Conservation (phyloP, 164 flowering plant species). For the Umbellularia californica region DNA sequence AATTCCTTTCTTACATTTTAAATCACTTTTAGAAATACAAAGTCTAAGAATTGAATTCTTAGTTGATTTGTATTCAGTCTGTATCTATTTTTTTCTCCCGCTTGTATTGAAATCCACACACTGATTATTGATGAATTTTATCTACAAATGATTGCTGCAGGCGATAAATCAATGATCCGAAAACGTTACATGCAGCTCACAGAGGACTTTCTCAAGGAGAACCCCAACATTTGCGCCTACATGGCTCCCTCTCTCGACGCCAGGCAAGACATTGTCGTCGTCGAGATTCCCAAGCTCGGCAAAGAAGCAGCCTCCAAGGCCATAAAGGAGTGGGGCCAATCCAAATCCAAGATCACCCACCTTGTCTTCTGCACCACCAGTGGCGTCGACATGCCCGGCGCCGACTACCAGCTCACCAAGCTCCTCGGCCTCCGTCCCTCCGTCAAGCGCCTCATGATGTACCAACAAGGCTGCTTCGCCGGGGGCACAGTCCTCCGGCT, state of each 20-base stretch:
- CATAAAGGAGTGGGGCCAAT: conserved; percentile 21
- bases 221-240: conserved; percentile 15
- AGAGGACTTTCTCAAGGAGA: conserved; percentile 15
- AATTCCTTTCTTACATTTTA: too few species aligned
- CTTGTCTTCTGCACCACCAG: conserved; percentile 21
- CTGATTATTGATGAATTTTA: too few species aligned
- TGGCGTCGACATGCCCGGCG: conserved; percentile 23
- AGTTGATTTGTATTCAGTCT: too few species aligned
- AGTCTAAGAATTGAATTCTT: too few species aligned
- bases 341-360: conserved; percentile 20
- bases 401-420: conserved; percentile 18
- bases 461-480: conserved; percentile 19
- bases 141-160: conserved; percentile 1
- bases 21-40: too few species aligned
- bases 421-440: conserved; percentile 17
- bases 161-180: conserved; percentile 17
- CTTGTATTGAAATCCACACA: too few species aligned
- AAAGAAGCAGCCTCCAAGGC: conserved; percentile 20
- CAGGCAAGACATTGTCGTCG: conserved; percentile 18
- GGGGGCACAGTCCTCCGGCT: conserved; percentile 20
- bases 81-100: too few species aligned
- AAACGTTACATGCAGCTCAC: conserved; percentile 18
- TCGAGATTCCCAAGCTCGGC: conserved; percentile 16
- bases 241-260: conserved; percentile 21
- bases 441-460: conserved; percentile 15